Evolutionary conservation across 305 asterid species (phyloP).

Genomic region (Ruellia speciosa): DNA sequence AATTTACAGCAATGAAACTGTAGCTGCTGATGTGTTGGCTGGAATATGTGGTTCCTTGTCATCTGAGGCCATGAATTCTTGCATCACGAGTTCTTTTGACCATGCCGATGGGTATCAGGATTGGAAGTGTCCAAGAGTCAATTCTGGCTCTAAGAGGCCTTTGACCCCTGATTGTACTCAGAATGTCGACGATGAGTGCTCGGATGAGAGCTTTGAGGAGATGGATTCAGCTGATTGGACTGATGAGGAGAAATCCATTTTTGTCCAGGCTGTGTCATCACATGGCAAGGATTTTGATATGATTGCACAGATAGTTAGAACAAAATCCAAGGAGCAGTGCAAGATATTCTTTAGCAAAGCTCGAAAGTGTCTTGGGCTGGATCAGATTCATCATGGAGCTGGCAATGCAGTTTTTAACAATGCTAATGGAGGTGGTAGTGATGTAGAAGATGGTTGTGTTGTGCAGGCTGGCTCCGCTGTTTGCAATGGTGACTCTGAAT

Average conservation of each 20-base stretch:
- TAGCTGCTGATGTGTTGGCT: constrained; percentile 93
- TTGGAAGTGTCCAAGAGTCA: constrained; percentile 46
- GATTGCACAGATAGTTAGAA: constrained; percentile 61
- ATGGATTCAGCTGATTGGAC: constrained; percentile 77
- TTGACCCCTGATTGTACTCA: constrained; percentile 63
- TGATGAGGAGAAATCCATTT: constrained; percentile 72
- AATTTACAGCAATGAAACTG: constrained; percentile 53
- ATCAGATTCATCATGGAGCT: constrained; percentile 38
- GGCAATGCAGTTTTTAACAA: constrained; percentile 34
- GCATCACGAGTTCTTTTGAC: constrained; percentile 85
- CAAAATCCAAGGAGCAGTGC: constrained; percentile 80
- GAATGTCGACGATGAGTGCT: constrained; percentile 67
- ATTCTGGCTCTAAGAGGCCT: constrained; percentile 44
- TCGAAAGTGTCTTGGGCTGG: constrained; percentile 74
- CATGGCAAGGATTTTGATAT: constrained; percentile 69
- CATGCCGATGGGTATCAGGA: constrained; percentile 63
- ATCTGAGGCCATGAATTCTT: constrained; percentile 93
- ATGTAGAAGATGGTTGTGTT: constrained; percentile 59
- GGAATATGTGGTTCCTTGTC: constrained; percentile 93
- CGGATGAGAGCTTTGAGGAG: constrained; percentile 93
- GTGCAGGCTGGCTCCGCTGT: constrained; percentile 40
- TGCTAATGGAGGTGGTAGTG: constrained; percentile 57
- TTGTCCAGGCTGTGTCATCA: constrained; percentile 65
- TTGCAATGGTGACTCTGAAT: constrained; percentile 37
- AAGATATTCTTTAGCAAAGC: constrained; percentile 80